Evolutionary conservation across 208 protist species (phyloP).

Genomic region (Leishmania amazonensis): DNA sequence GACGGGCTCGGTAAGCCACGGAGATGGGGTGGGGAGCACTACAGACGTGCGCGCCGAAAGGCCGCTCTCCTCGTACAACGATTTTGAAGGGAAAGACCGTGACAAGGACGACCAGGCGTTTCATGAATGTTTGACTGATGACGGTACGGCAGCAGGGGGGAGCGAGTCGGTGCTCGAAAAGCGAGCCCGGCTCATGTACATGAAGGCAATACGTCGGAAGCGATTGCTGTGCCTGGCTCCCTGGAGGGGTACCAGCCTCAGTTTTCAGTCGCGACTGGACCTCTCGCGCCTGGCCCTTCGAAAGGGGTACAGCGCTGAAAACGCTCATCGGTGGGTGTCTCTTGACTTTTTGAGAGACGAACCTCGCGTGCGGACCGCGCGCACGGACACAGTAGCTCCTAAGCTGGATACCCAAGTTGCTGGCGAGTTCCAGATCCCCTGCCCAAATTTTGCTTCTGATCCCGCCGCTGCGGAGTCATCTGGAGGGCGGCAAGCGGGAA

Average conservation of each 20-base stretch:
- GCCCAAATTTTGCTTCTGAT: no score
- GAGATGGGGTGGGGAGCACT: not conserved
- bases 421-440: not conserved
- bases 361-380: not conserved
- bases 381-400: not conserved
- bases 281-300: constrained; percentile 27
- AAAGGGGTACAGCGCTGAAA: constrained; percentile 13
- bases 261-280: constrained; percentile 8
- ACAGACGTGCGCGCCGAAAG: not conserved
- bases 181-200: not conserved
- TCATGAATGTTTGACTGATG: not conserved
- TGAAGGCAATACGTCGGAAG: not conserved
- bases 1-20: not conserved
- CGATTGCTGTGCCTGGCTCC: not conserved
- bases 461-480: not conserved
- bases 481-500: not conserved
- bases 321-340: constrained; percentile 21
- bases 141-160: not conserved
- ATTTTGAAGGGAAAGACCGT: not conserved
- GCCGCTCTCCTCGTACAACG: not conserved
- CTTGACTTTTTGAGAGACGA: constrained; percentile 21
- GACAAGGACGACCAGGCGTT: not conserved
- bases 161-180: not conserved
- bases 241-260: not conserved
- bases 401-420: not conserved